phyloP scores from a whole-genome alignment of 2,329 filamentous ascomycete species.

The Neofusicoccum kwambonambiense region DNA sequence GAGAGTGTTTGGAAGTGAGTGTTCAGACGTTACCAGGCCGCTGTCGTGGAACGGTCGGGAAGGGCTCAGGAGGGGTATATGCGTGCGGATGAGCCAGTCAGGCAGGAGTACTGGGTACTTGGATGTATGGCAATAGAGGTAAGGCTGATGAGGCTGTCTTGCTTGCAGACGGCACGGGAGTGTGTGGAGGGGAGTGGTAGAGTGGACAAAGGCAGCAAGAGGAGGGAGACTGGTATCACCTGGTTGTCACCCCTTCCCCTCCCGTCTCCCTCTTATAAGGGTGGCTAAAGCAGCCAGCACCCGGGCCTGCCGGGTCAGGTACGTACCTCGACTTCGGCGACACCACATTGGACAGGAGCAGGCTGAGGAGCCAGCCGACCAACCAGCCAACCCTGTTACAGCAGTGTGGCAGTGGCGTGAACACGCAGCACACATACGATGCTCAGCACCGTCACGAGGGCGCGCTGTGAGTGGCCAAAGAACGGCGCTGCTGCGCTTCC shows the following conservation, averaged over 20 bases:
- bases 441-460: not conserved
- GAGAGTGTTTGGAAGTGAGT: not conserved
- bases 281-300: constrained; percentile 11
- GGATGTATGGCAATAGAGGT: not conserved
- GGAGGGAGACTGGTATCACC: constrained; percentile 5
- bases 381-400: not conserved
- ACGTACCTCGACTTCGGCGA: constrained; percentile 3
- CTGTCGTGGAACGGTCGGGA: constrained; percentile 1
- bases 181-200: not conserved
- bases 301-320: constrained; percentile 3
- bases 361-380: constrained; percentile 1
- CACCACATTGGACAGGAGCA: not conserved
- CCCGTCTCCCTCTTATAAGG: constrained; percentile 4
- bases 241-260: constrained; percentile 1
- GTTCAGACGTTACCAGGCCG: not conserved
- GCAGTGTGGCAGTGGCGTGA: constrained; percentile 15
- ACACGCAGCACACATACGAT: not conserved
- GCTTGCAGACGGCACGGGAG: not conserved
- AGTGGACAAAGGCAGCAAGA: constrained; percentile 4
- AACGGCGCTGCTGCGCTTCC: not conserved
- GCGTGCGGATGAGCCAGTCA: not conserved
- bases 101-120: not conserved
- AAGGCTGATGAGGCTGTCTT: constrained; percentile 7
- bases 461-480: not conserved
- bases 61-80: not conserved